Evolutionary conservation across 2,329 filamentous ascomycete species (phyloP).

Genomic region (Trichoderma sp.): DNA sequence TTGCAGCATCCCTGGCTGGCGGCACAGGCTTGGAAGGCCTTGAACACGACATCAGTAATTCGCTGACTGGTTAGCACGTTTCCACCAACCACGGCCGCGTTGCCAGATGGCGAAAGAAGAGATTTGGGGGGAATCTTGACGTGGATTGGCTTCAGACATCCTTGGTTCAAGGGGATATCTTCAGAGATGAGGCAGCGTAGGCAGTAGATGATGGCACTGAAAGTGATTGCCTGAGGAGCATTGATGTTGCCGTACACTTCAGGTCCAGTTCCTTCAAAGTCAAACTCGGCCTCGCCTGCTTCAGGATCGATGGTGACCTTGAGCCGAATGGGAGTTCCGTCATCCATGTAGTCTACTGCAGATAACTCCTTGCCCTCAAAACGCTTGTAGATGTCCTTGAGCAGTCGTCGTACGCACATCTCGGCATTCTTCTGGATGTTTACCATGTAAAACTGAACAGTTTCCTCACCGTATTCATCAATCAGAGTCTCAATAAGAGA

Average conservation of each 20-base stretch:
- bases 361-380: conserved; percentile 69
- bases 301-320: conserved; percentile 71
- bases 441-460: conserved; percentile 81
- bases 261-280: conserved; percentile 75
- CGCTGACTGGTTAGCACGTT: conserved; percentile 60
- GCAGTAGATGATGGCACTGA: conserved; percentile 85
- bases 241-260: conserved; percentile 82
- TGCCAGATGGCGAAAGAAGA: conserved; percentile 72
- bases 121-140: conserved; percentile 71
- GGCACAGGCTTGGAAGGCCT: conserved; percentile 75
- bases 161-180: conserved; percentile 82
- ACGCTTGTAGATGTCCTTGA: conserved; percentile 67
- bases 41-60: conserved; percentile 49
- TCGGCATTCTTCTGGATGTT: conserved; percentile 80
- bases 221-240: conserved; percentile 77
- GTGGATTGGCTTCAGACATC: conserved; percentile 71
- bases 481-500: conserved; percentile 75
- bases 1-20: conserved; percentile 79
- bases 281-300: conserved; percentile 75
- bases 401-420: conserved; percentile 66
- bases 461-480: conserved; percentile 71
- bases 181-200: conserved; percentile 74
- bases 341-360: conserved; percentile 79
- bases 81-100: conserved; percentile 77
- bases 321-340: conserved; percentile 72